phyloP scores from a whole-genome alignment of 176 grass and related monocot genomes.

The Chrysopogon serrulatus region DNA sequence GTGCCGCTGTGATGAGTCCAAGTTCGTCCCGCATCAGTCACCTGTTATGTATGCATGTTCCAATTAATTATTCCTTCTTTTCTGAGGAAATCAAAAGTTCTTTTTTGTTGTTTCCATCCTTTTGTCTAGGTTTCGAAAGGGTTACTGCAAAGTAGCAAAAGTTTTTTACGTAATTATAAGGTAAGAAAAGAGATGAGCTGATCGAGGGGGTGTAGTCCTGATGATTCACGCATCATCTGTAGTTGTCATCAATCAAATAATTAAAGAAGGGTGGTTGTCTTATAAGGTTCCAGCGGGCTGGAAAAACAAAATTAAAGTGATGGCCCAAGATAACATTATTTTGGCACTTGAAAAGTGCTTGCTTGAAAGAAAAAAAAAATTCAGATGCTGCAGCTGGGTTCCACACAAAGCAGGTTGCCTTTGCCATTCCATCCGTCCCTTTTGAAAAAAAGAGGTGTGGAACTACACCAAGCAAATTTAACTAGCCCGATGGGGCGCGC shows the following conservation, averaged over 20 bases:
- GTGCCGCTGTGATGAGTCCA: too few relatives aligned
- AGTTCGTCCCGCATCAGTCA: too few relatives aligned
- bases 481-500: too few relatives aligned
- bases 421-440: not conserved
- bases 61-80: too few relatives aligned
- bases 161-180: not conserved
- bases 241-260: not conserved
- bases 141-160: not conserved
- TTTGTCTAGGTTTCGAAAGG: too few relatives aligned
- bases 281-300: conserved; percentile 3
- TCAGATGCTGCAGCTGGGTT: too few relatives aligned
- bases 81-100: not conserved
- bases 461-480: too few relatives aligned
- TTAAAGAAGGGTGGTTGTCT: not conserved
- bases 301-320: not conserved
- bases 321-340: not conserved
- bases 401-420: too few relatives aligned
- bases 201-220: not conserved
- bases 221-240: not conserved
- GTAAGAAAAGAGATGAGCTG: not conserved
- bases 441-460: not conserved
- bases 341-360: conserved; percentile 26
- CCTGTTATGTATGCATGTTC: too few relatives aligned
- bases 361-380: not conserved
- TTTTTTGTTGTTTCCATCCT: too few relatives aligned